phyloP scores from a whole-genome alignment of 108 stramenopile species.

The Pseudonitzschia multiseries region DNA sequence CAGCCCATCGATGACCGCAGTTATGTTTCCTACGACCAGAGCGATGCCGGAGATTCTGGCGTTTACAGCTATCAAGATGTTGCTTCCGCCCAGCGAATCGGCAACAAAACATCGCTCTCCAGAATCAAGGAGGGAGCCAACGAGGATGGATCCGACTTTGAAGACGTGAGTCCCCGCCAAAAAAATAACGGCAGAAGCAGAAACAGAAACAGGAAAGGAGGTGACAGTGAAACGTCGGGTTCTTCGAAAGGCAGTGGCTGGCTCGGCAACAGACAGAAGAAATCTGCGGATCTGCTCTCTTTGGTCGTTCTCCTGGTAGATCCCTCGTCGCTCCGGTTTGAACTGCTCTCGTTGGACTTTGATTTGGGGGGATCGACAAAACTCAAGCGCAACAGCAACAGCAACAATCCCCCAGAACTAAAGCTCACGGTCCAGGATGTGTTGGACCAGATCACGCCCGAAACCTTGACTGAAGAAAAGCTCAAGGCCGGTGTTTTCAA shows the following conservation, averaged over 20 bases:
- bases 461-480: background rate
- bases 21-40: background rate
- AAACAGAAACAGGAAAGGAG: background rate
- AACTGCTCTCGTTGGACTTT: constrained; percentile 7
- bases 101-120: background rate
- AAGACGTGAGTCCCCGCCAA: background rate
- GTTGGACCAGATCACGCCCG: constrained; percentile 7
- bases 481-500: background rate
- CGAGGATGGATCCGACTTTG: background rate
- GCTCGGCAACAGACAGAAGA: background rate
- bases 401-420: too few species aligned
- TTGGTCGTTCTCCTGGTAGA: constrained; percentile 4
- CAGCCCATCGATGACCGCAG: background rate
- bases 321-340: constrained; percentile 1
- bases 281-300: background rate
- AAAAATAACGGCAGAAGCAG: background rate
- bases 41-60: background rate
- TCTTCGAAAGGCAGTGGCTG: background rate
- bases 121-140: background rate
- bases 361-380: background rate
- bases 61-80: background rate
- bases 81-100: background rate
- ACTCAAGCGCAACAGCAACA: background rate
- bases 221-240: background rate
- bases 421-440: constrained; percentile 11